phyloP scores from a whole-genome alignment of 495 filamentous ascomycete genomes.

The Neurospora cerealis region DNA sequence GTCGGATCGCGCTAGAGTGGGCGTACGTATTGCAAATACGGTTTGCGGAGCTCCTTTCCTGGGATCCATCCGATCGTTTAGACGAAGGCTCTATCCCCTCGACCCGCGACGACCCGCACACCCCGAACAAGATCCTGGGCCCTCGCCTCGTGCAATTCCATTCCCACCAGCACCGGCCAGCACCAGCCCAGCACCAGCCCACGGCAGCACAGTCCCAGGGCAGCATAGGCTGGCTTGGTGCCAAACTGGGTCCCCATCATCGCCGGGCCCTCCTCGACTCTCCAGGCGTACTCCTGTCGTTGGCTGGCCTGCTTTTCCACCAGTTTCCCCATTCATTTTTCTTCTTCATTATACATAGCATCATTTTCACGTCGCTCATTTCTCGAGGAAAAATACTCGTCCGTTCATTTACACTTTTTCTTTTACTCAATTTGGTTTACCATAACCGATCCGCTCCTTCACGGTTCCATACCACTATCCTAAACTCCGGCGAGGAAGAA shows the following conservation, averaged over 20 bases:
- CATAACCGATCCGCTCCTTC: not conserved
- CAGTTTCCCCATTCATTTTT: conserved; percentile 6
- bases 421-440: conserved; percentile 4
- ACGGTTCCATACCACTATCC: not conserved
- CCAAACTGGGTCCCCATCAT: not conserved
- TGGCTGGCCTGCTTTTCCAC: conserved; percentile 1
- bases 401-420: conserved; percentile 18
- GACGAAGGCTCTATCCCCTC: not conserved
- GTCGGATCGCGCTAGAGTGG: conserved; percentile 13
- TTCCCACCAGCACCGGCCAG: not conserved
- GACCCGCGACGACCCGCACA: conserved; percentile 9
- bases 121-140: conserved; percentile 13
- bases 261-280: conserved; percentile 3
- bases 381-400: conserved; percentile 19
- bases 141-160: conserved; percentile 1
- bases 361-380: conserved; percentile 27
- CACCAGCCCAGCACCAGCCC: not conserved
- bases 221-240: not conserved
- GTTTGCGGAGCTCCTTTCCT: not conserved
- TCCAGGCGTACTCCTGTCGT: not conserved
- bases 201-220: not conserved
- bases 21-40: not conserved
- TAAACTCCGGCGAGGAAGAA: not conserved
- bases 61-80: not conserved
- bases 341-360: conserved; percentile 14